These are phyloP conservation scores for Oxalis stricta DNA, from an alignment of 441 rosid species.

Conservation along the genomic window DNA sequence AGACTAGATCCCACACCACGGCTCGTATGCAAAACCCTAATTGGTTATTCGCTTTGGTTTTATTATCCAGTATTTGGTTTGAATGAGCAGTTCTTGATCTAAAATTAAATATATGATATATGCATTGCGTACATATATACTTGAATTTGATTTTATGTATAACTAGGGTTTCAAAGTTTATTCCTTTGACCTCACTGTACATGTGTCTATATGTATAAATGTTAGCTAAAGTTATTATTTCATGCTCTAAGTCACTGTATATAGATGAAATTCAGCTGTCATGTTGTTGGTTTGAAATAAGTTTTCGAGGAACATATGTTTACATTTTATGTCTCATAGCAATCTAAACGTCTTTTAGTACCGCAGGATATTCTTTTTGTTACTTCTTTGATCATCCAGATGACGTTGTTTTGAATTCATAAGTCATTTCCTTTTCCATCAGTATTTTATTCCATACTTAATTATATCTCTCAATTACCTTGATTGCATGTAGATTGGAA, in stretches of 20 bases:
- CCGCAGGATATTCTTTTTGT: slow-evolving; percentile 6
- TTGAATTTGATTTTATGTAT: slow-evolving; percentile 15
- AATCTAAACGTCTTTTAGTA: slow-evolving; percentile 9
- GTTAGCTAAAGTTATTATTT: slow-evolving; percentile 32
- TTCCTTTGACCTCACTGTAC: slow-evolving; percentile 10
- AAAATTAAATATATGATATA: slow-evolving; percentile 10
- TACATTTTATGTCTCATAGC: not conserved
- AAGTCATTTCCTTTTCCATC: slow-evolving; percentile 4
- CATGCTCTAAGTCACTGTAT: slow-evolving; percentile 29
- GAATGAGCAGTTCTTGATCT: slow-evolving; percentile 6
- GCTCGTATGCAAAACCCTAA: slow-evolving; percentile 43
- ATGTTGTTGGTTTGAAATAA: slow-evolving; percentile 1
- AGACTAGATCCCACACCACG: too few relatives aligned
- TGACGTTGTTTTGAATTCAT: slow-evolving; percentile 6
- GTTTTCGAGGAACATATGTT: not conserved
- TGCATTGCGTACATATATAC: slow-evolving; percentile 2
- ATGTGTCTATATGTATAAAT: slow-evolving; percentile 9
- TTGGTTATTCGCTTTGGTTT: slow-evolving; percentile 10
- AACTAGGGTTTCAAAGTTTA: slow-evolving; percentile 40
- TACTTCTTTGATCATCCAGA: slow-evolving; percentile 2
- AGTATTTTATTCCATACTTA: slow-evolving; percentile 1
- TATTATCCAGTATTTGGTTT: slow-evolving; percentile 14
- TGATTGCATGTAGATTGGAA: slow-evolving; percentile 8
- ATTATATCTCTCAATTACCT: slow-evolving; percentile 2
- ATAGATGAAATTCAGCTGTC: not conserved